phyloP scores from a whole-genome alignment of 129 eudicot species.

The Smallanthus sonchifolius region DNA sequence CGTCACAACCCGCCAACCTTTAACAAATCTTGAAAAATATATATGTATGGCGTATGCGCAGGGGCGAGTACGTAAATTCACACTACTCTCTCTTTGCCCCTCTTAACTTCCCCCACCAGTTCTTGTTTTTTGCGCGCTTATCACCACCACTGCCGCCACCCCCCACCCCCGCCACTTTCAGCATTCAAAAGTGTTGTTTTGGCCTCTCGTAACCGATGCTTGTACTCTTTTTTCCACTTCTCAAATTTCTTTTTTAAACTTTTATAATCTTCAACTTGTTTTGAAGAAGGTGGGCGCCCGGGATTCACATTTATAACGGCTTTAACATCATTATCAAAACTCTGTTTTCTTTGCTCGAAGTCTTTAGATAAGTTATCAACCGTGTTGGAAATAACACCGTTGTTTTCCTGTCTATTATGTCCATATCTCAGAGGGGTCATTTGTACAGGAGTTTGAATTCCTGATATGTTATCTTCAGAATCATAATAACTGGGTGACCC shows the following conservation, averaged over 20 bases:
- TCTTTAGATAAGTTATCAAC: slow-evolving; percentile 46
- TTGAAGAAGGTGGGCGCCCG: slow-evolving; percentile 27
- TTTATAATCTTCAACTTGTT: slow-evolving; percentile 53
- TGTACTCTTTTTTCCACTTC: slow-evolving; percentile 73
- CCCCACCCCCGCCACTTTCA: slow-evolving; percentile 1
- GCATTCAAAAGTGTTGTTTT: slow-evolving; percentile 33
- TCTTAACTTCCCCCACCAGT: slow-evolving; percentile 40
- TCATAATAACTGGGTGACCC: slow-evolving; percentile 31
- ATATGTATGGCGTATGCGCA: not conserved
- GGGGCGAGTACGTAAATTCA: slow-evolving; percentile 3
- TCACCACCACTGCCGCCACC: slow-evolving; percentile 21
- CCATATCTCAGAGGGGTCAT: slow-evolving; percentile 38
- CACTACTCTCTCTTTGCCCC: slow-evolving; percentile 33
- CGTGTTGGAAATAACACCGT: slow-evolving; percentile 20
- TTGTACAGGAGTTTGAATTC: slow-evolving; percentile 51
- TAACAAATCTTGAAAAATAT: not conserved
- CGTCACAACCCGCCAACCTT: slow-evolving; percentile 2
- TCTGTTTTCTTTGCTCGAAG: slow-evolving; percentile 59
- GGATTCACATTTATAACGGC: slow-evolving; percentile 41
- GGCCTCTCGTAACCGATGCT: slow-evolving; percentile 50
- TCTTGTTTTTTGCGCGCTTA: slow-evolving; percentile 19
- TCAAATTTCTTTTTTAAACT: slow-evolving; percentile 50
- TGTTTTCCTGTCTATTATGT: slow-evolving; percentile 22
- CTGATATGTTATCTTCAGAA: slow-evolving; percentile 47
- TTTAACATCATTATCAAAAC: slow-evolving; percentile 55